These are phyloP conservation scores for Drosera capensis DNA, from an alignment of 148 eudicot species.

Conservation along the genomic window DNA sequence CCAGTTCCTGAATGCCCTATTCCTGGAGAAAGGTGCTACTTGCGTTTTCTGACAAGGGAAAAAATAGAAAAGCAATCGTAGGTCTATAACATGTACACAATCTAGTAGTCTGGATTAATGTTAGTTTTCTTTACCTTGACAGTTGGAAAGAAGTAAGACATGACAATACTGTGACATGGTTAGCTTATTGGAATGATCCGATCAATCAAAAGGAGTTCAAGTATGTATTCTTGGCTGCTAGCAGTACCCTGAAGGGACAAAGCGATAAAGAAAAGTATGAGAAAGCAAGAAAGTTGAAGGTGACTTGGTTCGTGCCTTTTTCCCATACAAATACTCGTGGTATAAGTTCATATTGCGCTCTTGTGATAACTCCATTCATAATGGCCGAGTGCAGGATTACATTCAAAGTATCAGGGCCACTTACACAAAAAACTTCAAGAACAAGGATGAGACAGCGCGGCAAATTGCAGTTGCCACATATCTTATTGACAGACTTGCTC, in stretches of 20 bases:
- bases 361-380: neutral
- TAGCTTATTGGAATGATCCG: slow-evolving; percentile 97
- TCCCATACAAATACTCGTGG: neutral
- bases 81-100: too few relatives aligned
- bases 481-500: slow-evolving; percentile 91
- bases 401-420: slow-evolving; percentile 67
- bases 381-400: slow-evolving; percentile 43
- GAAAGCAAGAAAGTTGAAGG: slow-evolving; percentile 81
- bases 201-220: slow-evolving; percentile 90
- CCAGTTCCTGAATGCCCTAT: slow-evolving; percentile 88
- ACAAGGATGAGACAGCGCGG: slow-evolving; percentile 49
- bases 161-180: slow-evolving; percentile 98
- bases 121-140: slow-evolving; percentile 17
- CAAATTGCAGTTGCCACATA: slow-evolving; percentile 99
- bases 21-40: slow-evolving; percentile 67
- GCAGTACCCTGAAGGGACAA: slow-evolving; percentile 91
- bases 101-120: slow-evolving; percentile 4
- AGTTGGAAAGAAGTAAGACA: slow-evolving; percentile 97
- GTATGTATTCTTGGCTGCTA: slow-evolving; percentile 92
- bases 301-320: slow-evolving; percentile 13
- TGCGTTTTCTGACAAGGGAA: neutral
- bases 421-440: slow-evolving; percentile 57
- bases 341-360: too few relatives aligned
- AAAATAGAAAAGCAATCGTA: neutral
- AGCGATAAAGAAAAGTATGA: slow-evolving; percentile 98